These are phyloP conservation scores for Colletotrichum sp. DNA, from an alignment of 2,329 filamentous ascomycete species.

Conservation along the genomic window DNA sequence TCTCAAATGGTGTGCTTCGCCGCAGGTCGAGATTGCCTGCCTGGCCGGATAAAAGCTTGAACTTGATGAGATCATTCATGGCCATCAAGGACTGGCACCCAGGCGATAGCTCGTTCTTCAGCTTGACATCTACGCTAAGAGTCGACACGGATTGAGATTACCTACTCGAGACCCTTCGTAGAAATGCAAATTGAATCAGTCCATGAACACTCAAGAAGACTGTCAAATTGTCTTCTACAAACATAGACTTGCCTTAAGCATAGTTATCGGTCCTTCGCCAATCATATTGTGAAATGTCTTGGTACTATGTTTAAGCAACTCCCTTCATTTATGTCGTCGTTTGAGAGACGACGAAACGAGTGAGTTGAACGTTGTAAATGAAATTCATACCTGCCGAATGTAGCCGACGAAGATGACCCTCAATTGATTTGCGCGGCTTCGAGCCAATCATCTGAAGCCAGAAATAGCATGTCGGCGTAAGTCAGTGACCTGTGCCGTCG, in stretches of 20 bases:
- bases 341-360: neutral
- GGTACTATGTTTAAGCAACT: neutral
- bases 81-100: neutral
- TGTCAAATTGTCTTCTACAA: neutral
- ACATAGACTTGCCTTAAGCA: neutral
- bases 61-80: neutral
- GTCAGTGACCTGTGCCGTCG: neutral
- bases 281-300: neutral
- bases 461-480: neutral
- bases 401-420: neutral
- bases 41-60: neutral
- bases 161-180: neutral
- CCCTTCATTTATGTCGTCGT: neutral
- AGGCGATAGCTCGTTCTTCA: neutral
- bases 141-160: neutral
- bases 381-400: accelerated
- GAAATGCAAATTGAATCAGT: neutral
- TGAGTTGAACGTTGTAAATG: accelerated
- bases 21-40: neutral
- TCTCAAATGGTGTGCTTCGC: neutral
- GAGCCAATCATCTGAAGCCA: neutral
- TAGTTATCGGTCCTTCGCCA: neutral
- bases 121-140: neutral
- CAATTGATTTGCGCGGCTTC: neutral
- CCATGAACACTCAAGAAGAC: neutral